phyloP scores from a whole-genome alignment of 2,329 filamentous ascomycete genomes.

The Fusarium domesticum region DNA sequence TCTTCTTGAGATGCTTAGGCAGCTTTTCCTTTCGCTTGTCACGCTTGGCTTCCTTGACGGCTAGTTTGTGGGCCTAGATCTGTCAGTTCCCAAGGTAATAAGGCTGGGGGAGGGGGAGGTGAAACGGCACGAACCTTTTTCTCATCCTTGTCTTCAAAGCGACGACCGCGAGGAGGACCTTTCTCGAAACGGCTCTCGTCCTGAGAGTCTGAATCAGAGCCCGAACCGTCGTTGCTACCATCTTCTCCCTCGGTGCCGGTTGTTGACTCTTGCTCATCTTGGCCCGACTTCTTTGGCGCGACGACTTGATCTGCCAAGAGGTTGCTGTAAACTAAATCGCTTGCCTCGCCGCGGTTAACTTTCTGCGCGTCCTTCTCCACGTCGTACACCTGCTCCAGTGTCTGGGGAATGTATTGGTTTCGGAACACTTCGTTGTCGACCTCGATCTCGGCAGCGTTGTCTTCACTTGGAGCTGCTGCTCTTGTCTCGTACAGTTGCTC shows the following conservation, averaged over 20 bases:
- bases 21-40: conserved; percentile 95
- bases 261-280: conserved; percentile 32
- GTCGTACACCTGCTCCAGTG: conserved; percentile 92
- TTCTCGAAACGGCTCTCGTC: conserved; percentile 60
- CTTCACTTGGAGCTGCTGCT: conserved; percentile 47
- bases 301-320: conserved; percentile 71
- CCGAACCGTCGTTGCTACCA: conserved; percentile 25
- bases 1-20: conserved; percentile 94
- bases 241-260: conserved; percentile 37
- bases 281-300: conserved; percentile 34
- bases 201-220: conserved; percentile 42
- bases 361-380: conserved; percentile 85
- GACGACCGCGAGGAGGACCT: conserved; percentile 71
- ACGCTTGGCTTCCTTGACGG: conserved; percentile 91
- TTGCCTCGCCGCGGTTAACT: conserved; percentile 68
- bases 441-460: conserved; percentile 58
- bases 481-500: conserved; percentile 64
- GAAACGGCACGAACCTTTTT: conserved; percentile 62
- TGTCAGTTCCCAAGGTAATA: conserved; percentile 11
- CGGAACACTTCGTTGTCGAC: conserved; percentile 91
- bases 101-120: background rate
- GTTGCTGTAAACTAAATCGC: conserved; percentile 79
- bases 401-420: conserved; percentile 95
- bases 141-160: conserved; percentile 86
- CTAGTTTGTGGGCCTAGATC: conserved; percentile 68